phyloP scores from a whole-genome alignment of 306 rosid species.

The Adenanthera pavonina region DNA sequence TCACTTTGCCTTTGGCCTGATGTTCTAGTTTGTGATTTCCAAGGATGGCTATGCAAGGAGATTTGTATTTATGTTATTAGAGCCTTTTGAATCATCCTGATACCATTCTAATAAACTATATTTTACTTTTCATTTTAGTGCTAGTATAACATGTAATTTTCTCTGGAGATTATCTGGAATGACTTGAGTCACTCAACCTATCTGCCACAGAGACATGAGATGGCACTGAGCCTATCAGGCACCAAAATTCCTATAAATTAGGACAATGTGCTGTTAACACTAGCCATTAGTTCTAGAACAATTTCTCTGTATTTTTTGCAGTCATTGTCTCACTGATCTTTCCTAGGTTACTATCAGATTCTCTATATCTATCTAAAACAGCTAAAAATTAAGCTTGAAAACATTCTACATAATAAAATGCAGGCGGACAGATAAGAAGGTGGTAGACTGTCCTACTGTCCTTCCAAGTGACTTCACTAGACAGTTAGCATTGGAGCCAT shows the following conservation, averaged over 20 bases:
- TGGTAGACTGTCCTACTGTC: neutral
- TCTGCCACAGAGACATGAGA: too few species aligned
- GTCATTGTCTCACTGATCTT: neutral
- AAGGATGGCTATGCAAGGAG: neutral
- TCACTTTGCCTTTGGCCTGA: neutral
- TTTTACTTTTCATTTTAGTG: neutral
- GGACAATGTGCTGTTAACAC: neutral
- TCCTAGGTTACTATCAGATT: neutral
- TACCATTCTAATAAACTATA: neutral
- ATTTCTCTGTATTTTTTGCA: neutral
- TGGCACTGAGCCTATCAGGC: neutral
- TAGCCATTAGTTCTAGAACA: neutral
- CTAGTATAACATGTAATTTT: too few species aligned
- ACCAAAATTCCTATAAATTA: neutral
- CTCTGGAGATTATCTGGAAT: too few species aligned
- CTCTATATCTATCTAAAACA: neutral
- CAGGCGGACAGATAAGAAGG: neutral
- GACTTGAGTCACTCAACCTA: too few species aligned
- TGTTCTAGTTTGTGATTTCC: neutral
- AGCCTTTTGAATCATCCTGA: neutral
- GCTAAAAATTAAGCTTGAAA: neutral
- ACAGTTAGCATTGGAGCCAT: neutral
- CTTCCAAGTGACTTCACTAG: conserved; percentile 8
- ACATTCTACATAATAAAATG: neutral
- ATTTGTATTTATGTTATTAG: neutral